These are phyloP conservation scores for Sporobolomyces pararoseus DNA, from an alignment of 768 basidiomycete genomes.

Conservation along the genomic window DNA sequence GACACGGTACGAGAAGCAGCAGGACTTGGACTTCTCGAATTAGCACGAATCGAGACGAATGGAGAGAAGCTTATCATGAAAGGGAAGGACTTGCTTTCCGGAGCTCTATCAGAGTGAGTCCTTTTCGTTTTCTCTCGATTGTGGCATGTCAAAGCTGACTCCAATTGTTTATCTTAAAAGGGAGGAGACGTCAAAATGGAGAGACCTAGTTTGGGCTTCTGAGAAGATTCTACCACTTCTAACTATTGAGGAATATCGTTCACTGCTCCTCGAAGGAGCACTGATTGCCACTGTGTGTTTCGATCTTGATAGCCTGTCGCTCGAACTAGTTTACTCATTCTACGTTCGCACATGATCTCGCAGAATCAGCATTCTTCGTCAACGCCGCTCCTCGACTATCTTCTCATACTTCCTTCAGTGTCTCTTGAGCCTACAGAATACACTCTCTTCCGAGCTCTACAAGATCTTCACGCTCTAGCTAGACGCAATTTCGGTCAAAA, in stretches of 20 bases:
- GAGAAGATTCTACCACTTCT: slow-evolving; percentile 33
- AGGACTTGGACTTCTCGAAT: slow-evolving; percentile 59
- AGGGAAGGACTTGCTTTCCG: slow-evolving; percentile 47
- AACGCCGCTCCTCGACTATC: slow-evolving; percentile 50
- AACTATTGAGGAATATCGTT: slow-evolving; percentile 10
- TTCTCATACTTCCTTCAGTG: slow-evolving; percentile 59
- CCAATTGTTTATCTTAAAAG: slow-evolving; percentile 55
- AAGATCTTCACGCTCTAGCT: slow-evolving; percentile 60
- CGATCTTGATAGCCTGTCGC: neutral
- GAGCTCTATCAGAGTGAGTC: slow-evolving; percentile 53
- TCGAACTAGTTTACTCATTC: neutral
- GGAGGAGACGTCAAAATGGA: slow-evolving; percentile 49
- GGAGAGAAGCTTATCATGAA: slow-evolving; percentile 19
- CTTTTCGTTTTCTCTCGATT: neutral
- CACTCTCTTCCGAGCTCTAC: slow-evolving; percentile 56
- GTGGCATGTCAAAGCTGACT: slow-evolving; percentile 53
- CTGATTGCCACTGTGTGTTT: slow-evolving; percentile 16
- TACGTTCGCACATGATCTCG: neutral
- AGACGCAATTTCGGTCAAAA: slow-evolving; percentile 62
- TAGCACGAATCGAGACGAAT: slow-evolving; percentile 51
- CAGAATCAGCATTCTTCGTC: slow-evolving; percentile 45
- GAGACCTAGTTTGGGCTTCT: slow-evolving; percentile 15
- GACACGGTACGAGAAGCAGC: slow-evolving; percentile 84
- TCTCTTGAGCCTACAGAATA: slow-evolving; percentile 61
- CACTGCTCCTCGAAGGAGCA: slow-evolving; percentile 25